Percentiles rank a stretch among this genome's conserved stretches.
These are phyloP conservation scores for Setomelanomma holmii DNA, from an alignment of 2,329 filamentous ascomycete species.

Conservation along the genomic window DNA sequence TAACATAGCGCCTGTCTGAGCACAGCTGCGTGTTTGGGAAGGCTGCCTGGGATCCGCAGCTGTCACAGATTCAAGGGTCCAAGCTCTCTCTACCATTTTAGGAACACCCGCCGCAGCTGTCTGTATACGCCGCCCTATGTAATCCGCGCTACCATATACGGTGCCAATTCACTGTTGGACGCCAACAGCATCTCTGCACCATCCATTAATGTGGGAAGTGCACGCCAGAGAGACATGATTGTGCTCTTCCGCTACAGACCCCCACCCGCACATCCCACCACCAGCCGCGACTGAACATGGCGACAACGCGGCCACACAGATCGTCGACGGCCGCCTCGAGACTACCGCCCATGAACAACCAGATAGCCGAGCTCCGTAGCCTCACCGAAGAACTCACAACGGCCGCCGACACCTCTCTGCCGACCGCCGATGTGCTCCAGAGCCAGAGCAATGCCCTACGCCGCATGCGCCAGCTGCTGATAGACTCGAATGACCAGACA, in stretches of 20 bases:
- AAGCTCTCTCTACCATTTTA: constrained; percentile 1
- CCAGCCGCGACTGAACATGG: constrained; percentile 43
- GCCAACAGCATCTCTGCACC: neutral
- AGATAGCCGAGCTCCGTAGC: constrained; percentile 48
- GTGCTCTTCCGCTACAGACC: constrained; percentile 25
- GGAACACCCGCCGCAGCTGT: neutral
- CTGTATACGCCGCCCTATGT: neutral
- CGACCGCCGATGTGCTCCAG: constrained; percentile 42
- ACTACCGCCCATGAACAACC: constrained; percentile 63
- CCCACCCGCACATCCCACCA: constrained; percentile 28
- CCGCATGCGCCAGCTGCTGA: constrained; percentile 70
- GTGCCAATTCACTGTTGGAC: constrained; percentile 2
- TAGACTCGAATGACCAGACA: constrained; percentile 58
- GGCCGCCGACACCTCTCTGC: constrained; percentile 38
- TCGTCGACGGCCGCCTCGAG: constrained; percentile 49
- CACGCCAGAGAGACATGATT: constrained; percentile 37
- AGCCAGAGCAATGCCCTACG: constrained; percentile 62
- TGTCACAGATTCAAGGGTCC: constrained; percentile 24
- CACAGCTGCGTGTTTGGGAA: constrained; percentile 3
- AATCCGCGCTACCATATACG: neutral
- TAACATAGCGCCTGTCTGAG: neutral
- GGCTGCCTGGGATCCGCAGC: constrained; percentile 22
- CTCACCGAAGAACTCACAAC: constrained; percentile 45
- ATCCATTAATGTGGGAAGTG: constrained; percentile 13
- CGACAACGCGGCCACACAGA: constrained; percentile 44